These are phyloP conservation scores for Ascomycota sp. DNA, from an alignment of 2,329 filamentous ascomycete species.

Conservation along the genomic window DNA sequence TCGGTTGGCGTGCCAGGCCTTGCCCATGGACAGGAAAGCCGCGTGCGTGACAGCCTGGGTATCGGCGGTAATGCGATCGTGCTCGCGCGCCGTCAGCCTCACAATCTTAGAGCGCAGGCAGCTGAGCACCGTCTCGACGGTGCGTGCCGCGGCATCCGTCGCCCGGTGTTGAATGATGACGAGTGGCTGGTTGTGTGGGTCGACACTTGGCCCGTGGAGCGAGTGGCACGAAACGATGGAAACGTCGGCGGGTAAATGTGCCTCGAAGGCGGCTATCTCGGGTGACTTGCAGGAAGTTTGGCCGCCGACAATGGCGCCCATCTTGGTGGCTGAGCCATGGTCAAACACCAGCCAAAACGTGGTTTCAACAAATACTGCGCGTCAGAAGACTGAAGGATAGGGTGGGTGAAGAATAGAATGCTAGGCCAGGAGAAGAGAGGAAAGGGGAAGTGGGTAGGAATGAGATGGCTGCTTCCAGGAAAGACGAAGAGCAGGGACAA, in stretches of 20 bases:
- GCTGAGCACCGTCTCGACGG: constrained; percentile 60
- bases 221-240: constrained; percentile 93
- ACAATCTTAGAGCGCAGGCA: constrained; percentile 75
- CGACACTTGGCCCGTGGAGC: constrained; percentile 76
- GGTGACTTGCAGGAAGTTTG: constrained; percentile 97
- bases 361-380: too few relatives aligned
- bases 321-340: constrained; percentile 94
- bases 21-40: constrained; percentile 92
- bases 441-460: too few relatives aligned
- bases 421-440: too few relatives aligned
- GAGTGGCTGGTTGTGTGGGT: constrained; percentile 71
- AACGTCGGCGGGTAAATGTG: constrained; percentile 66
- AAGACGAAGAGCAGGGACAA: too few relatives aligned
- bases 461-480: too few relatives aligned
- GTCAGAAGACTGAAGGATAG: neutral
- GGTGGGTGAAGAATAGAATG: neutral
- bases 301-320: constrained; percentile 84
- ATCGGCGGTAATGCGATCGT: constrained; percentile 93
- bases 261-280: constrained; percentile 82
- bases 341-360: too few relatives aligned
- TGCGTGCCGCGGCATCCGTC: constrained; percentile 47
- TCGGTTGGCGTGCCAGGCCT: constrained; percentile 82
- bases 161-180: constrained; percentile 87
- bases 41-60: constrained; percentile 96
- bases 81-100: constrained; percentile 62